Evolutionary conservation across 306 rosid genomes (phyloP).

Genomic region (Aeschynomene evenia): DNA sequence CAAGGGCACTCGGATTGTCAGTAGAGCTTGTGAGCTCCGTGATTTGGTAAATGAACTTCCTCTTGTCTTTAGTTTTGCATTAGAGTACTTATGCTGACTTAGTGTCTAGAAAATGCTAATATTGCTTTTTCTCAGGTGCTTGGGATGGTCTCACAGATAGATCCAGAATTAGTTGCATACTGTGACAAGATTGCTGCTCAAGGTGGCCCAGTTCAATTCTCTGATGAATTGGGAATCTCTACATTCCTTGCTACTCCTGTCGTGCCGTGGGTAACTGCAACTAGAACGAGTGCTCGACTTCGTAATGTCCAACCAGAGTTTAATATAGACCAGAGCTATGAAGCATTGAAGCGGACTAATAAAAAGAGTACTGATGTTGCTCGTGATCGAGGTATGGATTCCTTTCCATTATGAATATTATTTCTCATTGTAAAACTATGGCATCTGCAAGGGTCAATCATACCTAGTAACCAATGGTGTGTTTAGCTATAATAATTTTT

Average conservation of each 20-base stretch:
- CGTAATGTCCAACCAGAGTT: constrained; percentile 83
- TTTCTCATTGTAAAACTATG: not conserved
- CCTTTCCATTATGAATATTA: constrained; percentile 7
- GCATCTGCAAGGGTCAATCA: not conserved
- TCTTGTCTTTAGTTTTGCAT: not conserved
- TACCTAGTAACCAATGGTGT: constrained; percentile 74
- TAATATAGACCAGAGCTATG: constrained; percentile 68
- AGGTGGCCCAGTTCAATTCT: constrained; percentile 79
- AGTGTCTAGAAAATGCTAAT: constrained; percentile 24
- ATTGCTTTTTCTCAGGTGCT: constrained; percentile 58
- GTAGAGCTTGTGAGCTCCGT: constrained; percentile 93
- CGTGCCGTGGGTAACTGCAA: constrained; percentile 66
- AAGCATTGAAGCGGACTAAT: constrained; percentile 63
- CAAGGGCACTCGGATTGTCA: constrained; percentile 88
- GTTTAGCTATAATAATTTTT: constrained; percentile 11
- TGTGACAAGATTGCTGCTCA: constrained; percentile 87
- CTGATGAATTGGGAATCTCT: constrained; percentile 63
- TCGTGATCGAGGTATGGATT: constrained; percentile 61
- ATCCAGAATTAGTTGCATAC: constrained; percentile 76
- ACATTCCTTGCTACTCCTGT: constrained; percentile 69
- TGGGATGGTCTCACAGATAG: constrained; percentile 98
- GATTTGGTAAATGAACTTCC: constrained; percentile 63
- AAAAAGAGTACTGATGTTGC: constrained; percentile 58
- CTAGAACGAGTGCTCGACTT: constrained; percentile 85
- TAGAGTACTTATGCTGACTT: constrained; percentile 9